Base-by-base conservation (phyloP, 2,329 filamentous ascomycete species). In the Malbranchea zuffiana region DNA sequence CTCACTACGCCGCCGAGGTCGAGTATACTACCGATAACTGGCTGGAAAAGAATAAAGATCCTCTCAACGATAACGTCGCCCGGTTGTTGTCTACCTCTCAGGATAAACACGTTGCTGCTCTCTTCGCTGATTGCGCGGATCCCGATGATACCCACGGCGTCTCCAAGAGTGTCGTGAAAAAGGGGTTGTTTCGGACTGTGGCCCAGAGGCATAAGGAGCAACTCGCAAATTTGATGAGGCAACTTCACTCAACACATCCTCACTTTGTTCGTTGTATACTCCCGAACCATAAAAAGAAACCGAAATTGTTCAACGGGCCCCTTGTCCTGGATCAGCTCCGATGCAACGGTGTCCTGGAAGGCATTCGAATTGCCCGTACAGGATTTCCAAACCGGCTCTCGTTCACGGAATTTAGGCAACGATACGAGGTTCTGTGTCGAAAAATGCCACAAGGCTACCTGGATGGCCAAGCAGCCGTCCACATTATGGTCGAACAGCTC, bases 1-100 rank as follows among this genome's bases (percentile, higher is more conserved):
- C 90, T 0, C 90, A 98, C 56, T 98, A 98, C 54, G 90, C 90
- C 16, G 87, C 90, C 17, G 90, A 96, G 59, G 90, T 98, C 2
- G 92, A 98, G 59, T 98, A 98, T 57, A 86, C 81, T 0, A 98
- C 90, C 0, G 77, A 88, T 39, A 82, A 82, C 40, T 98, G 90
- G 90, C 66, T 98, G 21, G 88, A 96, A 60, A 98, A 96, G 71
- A 98, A 98, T 68, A 98, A 98, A 59, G 90, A 98, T 52, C 92
- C 90, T 1, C 62, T 98, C 30, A 96, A 96, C 51, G 92, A 98
- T 68, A 98, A 96, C 45, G 73, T 98, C 44, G 98, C 92, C 0
- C 76, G 85, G 15, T 71, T 98, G 5, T 72, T 98, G 23, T 83
- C 87, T 24, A 70, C 72, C 10, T 98, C 92, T 1, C 76, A 71